Conservation (phyloP, 306 rosid genomes). For the Castanopsis chinensis region DNA sequence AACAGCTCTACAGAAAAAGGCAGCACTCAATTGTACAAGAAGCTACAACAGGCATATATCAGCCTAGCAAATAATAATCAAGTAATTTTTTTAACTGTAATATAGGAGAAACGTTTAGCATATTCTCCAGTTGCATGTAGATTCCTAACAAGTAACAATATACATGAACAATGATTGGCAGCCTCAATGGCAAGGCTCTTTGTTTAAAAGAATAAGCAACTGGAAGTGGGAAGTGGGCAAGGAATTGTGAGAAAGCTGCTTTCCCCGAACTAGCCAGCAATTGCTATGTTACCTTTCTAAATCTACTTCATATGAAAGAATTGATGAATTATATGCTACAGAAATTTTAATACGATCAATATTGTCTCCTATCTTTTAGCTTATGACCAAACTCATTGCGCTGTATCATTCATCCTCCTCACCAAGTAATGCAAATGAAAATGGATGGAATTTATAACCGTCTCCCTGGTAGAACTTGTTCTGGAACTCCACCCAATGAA, state of each 20-base stretch:
- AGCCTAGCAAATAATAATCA: neutral
- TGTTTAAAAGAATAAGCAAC: neutral
- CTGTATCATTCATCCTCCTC: slow-evolving; percentile 62
- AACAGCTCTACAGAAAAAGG: neutral
- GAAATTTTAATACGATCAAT: neutral
- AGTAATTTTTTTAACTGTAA: neutral
- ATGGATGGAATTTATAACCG: slow-evolving; percentile 83
- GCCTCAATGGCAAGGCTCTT: neutral
- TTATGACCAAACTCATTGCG: neutral
- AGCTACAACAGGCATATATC: neutral
- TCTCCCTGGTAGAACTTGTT: slow-evolving; percentile 91
- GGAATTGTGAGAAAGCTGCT: neutral
- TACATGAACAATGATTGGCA: neutral
- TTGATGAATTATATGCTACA: neutral
- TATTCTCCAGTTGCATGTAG: neutral
- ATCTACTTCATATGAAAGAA: neutral
- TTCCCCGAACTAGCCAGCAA: neutral
- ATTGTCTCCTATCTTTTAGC: neutral
- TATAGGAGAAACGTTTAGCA: neutral
- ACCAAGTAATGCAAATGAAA: slow-evolving; percentile 45
- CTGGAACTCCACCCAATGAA: slow-evolving; percentile 98
- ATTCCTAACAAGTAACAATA: neutral
- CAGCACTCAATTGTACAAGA: neutral
- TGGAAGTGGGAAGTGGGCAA: neutral
- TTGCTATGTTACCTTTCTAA: neutral